phyloP scores from a whole-genome alignment of 257 asterid species.

The Thymus mandschuricus region DNA sequence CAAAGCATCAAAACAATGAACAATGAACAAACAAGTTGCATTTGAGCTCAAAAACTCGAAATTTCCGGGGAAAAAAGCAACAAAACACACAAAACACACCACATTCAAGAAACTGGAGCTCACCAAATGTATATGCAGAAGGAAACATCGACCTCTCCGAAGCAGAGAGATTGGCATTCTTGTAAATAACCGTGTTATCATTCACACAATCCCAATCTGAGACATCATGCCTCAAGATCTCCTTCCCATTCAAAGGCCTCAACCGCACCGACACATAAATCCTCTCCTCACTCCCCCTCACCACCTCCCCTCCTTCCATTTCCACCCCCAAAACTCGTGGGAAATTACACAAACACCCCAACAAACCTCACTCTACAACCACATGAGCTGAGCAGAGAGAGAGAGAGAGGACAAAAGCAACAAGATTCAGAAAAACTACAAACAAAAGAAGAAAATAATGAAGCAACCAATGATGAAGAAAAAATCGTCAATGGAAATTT shows the following conservation, averaged over 20 bases:
- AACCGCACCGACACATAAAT: slow-evolving; percentile 92
- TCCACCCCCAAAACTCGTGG: slow-evolving; percentile 32
- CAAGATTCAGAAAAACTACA: slow-evolving; percentile 34
- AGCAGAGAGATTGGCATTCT: slow-evolving; percentile 66
- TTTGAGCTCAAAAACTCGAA: not conserved
- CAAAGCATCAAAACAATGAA: not conserved
- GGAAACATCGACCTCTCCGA: slow-evolving; percentile 93
- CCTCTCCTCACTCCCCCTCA: slow-evolving; percentile 65
- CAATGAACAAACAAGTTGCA: no score
- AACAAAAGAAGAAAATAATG: slow-evolving; percentile 31
- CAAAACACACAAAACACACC: not conserved
- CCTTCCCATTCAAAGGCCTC: slow-evolving; percentile 84
- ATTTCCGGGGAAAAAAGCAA: not conserved
- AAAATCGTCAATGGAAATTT: slow-evolving; percentile 41
- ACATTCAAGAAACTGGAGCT: slow-evolving; percentile 31
- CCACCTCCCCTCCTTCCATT: slow-evolving; percentile 50
- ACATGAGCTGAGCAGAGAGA: not conserved
- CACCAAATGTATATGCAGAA: slow-evolving; percentile 81
- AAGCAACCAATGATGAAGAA: slow-evolving; percentile 54
- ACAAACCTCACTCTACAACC: slow-evolving; percentile 10
- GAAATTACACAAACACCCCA: slow-evolving; percentile 31
- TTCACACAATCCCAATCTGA: slow-evolving; percentile 97
- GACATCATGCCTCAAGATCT: slow-evolving; percentile 69
- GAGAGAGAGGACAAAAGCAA: not conserved
- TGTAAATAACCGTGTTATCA: slow-evolving; percentile 72